phyloP scores from a whole-genome alignment of 1,284 basidiomycete species.

The Volvariella volvacea region DNA sequence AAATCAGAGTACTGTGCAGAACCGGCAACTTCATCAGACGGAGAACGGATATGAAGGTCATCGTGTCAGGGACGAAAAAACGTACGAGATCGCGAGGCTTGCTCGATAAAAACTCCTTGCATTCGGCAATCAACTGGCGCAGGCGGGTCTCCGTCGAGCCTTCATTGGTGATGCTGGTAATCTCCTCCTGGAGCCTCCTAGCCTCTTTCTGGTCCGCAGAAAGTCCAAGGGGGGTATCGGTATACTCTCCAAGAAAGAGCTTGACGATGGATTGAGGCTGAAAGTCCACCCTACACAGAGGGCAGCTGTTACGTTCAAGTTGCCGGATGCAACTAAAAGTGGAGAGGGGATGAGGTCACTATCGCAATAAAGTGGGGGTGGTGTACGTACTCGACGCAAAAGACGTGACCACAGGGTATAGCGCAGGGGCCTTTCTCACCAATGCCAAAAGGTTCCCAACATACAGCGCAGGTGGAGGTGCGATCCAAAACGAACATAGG shows the following conservation, averaged over 20 bases:
- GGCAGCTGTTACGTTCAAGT: constrained; percentile 28
- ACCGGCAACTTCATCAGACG: no score
- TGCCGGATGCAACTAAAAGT: constrained; percentile 29
- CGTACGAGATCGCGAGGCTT: constrained; percentile 30
- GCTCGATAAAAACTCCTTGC: constrained; percentile 27
- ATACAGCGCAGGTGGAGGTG: constrained; percentile 46
- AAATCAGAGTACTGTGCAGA: constrained; percentile 32
- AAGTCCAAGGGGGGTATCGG: constrained; percentile 3
- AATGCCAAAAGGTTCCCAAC: constrained; percentile 38
- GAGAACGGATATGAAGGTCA: not conserved
- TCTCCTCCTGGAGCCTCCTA: constrained; percentile 28
- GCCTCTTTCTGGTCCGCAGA: constrained; percentile 25
- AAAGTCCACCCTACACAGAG: constrained; percentile 39
- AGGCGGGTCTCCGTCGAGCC: constrained; percentile 33
- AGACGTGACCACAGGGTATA: constrained; percentile 46
- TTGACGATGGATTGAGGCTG: constrained; percentile 26
- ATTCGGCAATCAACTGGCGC: constrained; percentile 34
- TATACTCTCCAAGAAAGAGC: constrained; percentile 40
- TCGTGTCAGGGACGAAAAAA: constrained; percentile 4
- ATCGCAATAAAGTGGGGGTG: constrained; percentile 1
- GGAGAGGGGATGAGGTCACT: constrained; percentile 8
- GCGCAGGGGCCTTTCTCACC: constrained; percentile 36
- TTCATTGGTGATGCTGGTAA: constrained; percentile 29
- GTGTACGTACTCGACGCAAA: constrained; percentile 37
- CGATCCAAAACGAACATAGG: constrained; percentile 42